phyloP scores from a whole-genome alignment of 139 green algal species.

The Tetradesmus lagerheimii region DNA sequence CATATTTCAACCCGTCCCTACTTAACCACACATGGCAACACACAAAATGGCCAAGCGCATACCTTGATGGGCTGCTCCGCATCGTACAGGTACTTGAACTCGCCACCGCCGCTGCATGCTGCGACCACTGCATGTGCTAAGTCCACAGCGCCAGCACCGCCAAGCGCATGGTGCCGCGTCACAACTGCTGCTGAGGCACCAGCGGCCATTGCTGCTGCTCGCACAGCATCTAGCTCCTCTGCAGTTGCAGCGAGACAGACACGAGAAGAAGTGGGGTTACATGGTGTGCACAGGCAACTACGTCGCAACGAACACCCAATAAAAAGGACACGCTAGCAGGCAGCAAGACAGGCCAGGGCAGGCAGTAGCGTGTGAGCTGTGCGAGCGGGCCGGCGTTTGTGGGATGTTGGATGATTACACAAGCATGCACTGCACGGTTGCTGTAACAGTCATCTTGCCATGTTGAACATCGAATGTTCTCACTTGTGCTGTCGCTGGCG shows the following conservation, averaged over 20 bases:
- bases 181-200: constrained; percentile 90
- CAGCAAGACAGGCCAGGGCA: neutral
- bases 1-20: too few species aligned
- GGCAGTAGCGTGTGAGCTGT: too few species aligned
- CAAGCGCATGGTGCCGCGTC: constrained; percentile 90
- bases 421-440: too few species aligned
- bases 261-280: neutral
- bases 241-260: constrained; percentile 52
- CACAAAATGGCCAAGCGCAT: neutral
- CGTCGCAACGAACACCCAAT: too few species aligned
- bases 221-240: constrained; percentile 82
- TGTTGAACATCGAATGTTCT: neutral
- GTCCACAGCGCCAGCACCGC: constrained; percentile 88
- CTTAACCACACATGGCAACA: too few species aligned
- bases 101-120: constrained; percentile 68
- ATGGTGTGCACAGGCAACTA: neutral
- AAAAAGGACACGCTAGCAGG: neutral
- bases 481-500: constrained; percentile 83
- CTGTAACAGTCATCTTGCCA: too few species aligned
- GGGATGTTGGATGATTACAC: too few species aligned
- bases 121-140: constrained; percentile 88
- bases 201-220: constrained; percentile 56
- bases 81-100: constrained; percentile 94
- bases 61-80: constrained; percentile 87
- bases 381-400: too few species aligned